Conservation (phyloP, 2,329 filamentous ascomycete species). For the Alternaria sp. region DNA sequence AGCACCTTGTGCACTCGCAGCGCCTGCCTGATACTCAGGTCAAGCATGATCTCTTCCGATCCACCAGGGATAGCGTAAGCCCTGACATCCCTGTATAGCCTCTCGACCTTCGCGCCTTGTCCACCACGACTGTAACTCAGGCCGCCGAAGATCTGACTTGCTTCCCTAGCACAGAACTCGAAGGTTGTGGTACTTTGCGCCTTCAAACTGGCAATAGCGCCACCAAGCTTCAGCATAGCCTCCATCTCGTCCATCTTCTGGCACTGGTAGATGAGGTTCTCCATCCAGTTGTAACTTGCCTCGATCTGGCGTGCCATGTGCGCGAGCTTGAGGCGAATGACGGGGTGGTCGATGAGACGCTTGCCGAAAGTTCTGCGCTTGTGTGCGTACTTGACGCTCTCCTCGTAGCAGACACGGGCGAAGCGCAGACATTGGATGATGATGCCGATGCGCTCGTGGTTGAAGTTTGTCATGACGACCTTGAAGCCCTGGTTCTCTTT, state of each 20-base stretch:
- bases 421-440: slow-evolving; percentile 97
- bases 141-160: slow-evolving; percentile 96
- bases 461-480: slow-evolving; percentile 99
- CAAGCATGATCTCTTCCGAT: slow-evolving; percentile 98
- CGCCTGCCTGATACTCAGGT: slow-evolving; percentile 90
- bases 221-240: slow-evolving; percentile 94
- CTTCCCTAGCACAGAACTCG: slow-evolving; percentile 96
- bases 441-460: slow-evolving; percentile 98
- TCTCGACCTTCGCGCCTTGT: slow-evolving; percentile 93
- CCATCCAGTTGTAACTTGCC: slow-evolving; percentile 94
- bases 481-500: slow-evolving; percentile 99
- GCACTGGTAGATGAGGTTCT: slow-evolving; percentile 93
- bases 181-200: slow-evolving; percentile 93
- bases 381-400: slow-evolving; percentile 94
- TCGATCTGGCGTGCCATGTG: slow-evolving; percentile 99
- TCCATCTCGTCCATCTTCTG: slow-evolving; percentile 91
- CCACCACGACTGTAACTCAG: slow-evolving; percentile 90
- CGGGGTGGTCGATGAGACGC: slow-evolving; percentile 93
- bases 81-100: slow-evolving; percentile 91
- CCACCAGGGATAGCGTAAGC: slow-evolving; percentile 95
- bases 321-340: slow-evolving; percentile 96
- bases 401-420: slow-evolving; percentile 95
- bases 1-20: slow-evolving; percentile 86
- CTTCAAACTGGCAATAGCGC: slow-evolving; percentile 91
- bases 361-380: slow-evolving; percentile 97